These are phyloP conservation scores for Colletotrichum chlorophyti DNA, from an alignment of 2,329 filamentous ascomycete genomes.

Conservation along the genomic window DNA sequence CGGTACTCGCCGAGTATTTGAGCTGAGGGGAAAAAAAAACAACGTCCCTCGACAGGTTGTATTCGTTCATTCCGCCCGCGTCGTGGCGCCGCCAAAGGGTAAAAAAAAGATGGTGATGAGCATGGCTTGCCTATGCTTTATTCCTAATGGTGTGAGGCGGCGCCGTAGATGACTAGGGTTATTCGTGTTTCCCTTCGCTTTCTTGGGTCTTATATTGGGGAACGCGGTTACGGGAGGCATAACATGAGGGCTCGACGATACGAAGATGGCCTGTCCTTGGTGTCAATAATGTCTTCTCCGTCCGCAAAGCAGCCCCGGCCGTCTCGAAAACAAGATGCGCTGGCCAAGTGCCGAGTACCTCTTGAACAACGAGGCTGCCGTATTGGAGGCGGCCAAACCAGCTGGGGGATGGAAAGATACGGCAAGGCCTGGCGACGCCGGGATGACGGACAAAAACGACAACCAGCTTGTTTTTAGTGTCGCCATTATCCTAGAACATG, in stretches of 20 bases:
- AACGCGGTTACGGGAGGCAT: no score
- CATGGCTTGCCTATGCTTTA: neutral
- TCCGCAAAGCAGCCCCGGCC: no score
- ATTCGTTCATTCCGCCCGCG: neutral
- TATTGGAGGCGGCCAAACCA: neutral
- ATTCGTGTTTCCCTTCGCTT: no score
- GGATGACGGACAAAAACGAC: neutral
- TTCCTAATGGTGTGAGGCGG: neutral
- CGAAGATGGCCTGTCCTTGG: no score
- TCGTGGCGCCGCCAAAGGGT: no score
- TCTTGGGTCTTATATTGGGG: no score
- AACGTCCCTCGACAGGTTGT: neutral
- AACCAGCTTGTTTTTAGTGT: conserved; percentile 10
- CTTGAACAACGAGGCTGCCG: no score
- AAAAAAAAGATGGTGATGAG: neutral
- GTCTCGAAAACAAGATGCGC: no score
- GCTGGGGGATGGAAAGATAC: neutral
- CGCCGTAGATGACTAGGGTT: neutral
- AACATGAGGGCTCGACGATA: no score
- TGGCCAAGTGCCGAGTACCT: no score
- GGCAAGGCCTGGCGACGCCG: neutral
- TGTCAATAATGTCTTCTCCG: no score
- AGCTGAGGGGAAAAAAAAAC: neutral
- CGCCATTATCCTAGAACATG: neutral
- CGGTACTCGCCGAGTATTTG: neutral